Evolutionary conservation across 306 rosid species (phyloP).

Genomic region (Casuarina equisetifolia): DNA sequence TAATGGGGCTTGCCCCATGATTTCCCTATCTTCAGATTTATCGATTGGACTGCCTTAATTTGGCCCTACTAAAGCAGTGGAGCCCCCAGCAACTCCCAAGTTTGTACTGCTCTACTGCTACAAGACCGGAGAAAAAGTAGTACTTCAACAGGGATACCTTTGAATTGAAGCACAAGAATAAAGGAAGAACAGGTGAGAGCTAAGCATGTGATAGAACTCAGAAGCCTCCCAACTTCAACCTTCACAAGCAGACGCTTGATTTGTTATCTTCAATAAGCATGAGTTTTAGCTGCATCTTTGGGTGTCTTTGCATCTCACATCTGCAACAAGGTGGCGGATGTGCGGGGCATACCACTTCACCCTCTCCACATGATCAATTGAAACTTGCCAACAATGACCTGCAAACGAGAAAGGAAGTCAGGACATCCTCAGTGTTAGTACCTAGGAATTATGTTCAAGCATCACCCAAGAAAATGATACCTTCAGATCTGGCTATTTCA

Average conservation of each 20-base stretch:
- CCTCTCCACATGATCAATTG: slow-evolving; percentile 72
- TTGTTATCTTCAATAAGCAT: slow-evolving; percentile 9
- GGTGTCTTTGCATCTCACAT: slow-evolving; percentile 63
- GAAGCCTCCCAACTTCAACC: not conserved
- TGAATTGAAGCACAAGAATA: not conserved
- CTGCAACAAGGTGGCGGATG: slow-evolving; percentile 85
- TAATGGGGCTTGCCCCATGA: too few species aligned
- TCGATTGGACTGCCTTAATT: not conserved
- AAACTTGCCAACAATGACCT: slow-evolving; percentile 82
- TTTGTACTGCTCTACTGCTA: not conserved
- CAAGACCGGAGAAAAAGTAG: not conserved
- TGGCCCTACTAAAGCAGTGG: slow-evolving; percentile 2
- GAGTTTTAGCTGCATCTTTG: slow-evolving; percentile 23
- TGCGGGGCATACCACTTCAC: slow-evolving; percentile 97
- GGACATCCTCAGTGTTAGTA: not conserved
- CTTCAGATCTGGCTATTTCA: slow-evolving; percentile 77
- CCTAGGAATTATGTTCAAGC: slow-evolving; percentile 13
- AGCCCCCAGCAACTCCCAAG: not conserved
- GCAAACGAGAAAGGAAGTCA: slow-evolving; percentile 19
- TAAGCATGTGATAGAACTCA: slow-evolving; percentile 8
- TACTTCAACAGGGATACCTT: not conserved
- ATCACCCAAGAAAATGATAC: slow-evolving; percentile 33
- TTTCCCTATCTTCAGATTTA: not conserved
- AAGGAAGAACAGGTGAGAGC: slow-evolving; percentile 12
- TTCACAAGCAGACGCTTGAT: slow-evolving; percentile 11